phyloP scores from a whole-genome alignment of 2,329 filamentous ascomycete genomes.

The Colletotrichum higginsianum region DNA sequence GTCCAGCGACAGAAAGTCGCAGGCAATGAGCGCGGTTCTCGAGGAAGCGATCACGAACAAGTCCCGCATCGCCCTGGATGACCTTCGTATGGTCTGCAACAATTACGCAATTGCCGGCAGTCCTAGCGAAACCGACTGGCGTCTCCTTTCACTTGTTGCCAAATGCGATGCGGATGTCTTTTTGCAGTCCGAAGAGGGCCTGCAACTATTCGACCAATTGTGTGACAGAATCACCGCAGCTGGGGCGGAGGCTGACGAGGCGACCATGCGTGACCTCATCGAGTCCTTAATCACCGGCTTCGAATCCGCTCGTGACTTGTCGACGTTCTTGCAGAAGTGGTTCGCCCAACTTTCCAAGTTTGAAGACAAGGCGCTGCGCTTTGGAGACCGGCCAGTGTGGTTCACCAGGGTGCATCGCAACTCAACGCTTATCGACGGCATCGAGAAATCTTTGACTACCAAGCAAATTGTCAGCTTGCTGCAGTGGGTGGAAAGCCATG shows the following conservation, averaged over 20 bases:
- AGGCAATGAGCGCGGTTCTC: conserved; percentile 50
- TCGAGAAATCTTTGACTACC: conserved; percentile 61
- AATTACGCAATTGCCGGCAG: conserved; percentile 55
- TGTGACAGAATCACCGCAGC: conserved; percentile 52
- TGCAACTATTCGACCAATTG: conserved; percentile 56
- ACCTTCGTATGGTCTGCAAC: conserved; percentile 60
- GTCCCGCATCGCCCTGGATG: conserved; percentile 54
- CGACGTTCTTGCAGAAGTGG: conserved; percentile 64
- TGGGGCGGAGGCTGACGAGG: conserved; percentile 41
- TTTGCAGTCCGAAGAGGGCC: conserved; percentile 55
- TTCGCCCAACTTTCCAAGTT: conserved; percentile 57
- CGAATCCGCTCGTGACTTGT: conserved; percentile 59
- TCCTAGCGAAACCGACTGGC: conserved; percentile 57
- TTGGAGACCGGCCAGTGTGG: conserved; percentile 47
- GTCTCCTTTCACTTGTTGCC: conserved; percentile 57
- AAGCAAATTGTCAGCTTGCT: conserved; percentile 61
- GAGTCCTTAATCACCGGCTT: conserved; percentile 61
- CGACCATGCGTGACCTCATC: conserved; percentile 54
- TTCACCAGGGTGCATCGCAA: conserved; percentile 43
- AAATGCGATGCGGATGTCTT: conserved; percentile 65
- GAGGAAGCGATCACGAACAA: conserved; percentile 50
- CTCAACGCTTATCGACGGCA: conserved; percentile 29
- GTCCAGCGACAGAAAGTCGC: conserved; percentile 42
- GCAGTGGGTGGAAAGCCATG: conserved; percentile 57
- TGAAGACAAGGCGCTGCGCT: conserved; percentile 44